Base-by-base conservation (phyloP, 805 yeast genomes). In the Cyberlindnera subsufficiens region DNA sequence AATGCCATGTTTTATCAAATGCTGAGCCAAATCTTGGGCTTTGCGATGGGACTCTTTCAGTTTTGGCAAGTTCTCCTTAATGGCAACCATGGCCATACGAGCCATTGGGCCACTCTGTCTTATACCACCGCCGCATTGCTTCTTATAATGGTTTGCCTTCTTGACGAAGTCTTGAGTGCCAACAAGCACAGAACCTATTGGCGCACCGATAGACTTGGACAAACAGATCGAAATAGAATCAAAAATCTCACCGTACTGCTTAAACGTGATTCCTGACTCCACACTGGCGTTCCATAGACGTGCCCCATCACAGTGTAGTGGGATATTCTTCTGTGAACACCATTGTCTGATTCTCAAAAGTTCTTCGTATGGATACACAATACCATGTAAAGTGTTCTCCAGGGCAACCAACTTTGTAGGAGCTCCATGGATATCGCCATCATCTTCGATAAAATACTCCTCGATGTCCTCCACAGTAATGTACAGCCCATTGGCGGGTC, bases 121-220 rank as follows among this genome's bases (percentile, higher is more conserved):
- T 38, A 90, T 78, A 46, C 96, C 96, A 53, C 97, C 97, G 59
- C 98, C 98, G 51, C 77, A 78, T 66, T 91, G 97, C 57, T 90
- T 90, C 54, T 84, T 84, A 69, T 88, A 84, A 66, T 89, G 95
- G 58, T 80, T 82, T 25, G 95, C 89, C 56, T 78, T 80, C 50
- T 66, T 64, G 46, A 89, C 80, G 52, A 80, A 74, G 37, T 66
- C 62, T 33, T 59, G 55, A 22, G 68, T 59, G 18, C 96, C 95
- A 31, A 89, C 96, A 31, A 90, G 69, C 3, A 90, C 78, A 13
- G 95, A 84, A 6, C 98, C 97, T 52, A 90, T 78, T 42, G 98
- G 97, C 0, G 97, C 96, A 44, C 96, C 96, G 51, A 90, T 67
- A 5, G 95, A 82, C 63, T 91, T 91, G 37, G 96, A 87, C 38